Evolutionary conservation across 176 grass and related monocot species (phyloP), one percentile per base, ranked within the genome.

Genomic region (Oryza longistaminata): DNA sequence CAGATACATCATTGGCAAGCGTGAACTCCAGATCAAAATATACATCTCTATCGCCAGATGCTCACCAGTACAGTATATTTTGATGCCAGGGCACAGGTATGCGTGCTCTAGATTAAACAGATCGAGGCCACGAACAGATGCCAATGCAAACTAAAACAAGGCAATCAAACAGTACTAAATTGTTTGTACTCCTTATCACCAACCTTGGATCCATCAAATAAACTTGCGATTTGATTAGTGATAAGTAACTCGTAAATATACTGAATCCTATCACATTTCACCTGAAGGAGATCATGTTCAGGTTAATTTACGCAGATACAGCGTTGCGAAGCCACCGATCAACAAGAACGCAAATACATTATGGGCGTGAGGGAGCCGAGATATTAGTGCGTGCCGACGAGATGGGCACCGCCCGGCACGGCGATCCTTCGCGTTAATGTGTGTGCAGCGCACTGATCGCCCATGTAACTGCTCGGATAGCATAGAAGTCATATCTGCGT

Each of bases 241-340:
- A 73, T 72, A 72, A 4, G 4, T 35, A 31, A 31, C 21, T 24
- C 43, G 21, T 21, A 12, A 45, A 3, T 72, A 25, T 72, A 72
- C 2, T 2, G 55, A 55, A 55, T 55, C 46, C 3, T 55, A 8
- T 55, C 52, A 19, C n/a, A 71, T 44, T n/a, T 11, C 2, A 44
- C 11, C 39, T 44, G 21, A 71, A 52, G 19, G 43, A 53, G 13
- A 15, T 49, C 46, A 37, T 37, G 35, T 37, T 37, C 5, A 37
- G 35, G 5, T 5, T 37, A 37, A 37, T 37, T 53, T 53, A 53
- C 50, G 0, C 6, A 37, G 35, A 17, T 34, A 4, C 16, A 50
- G 55, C 83, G 44, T 84, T 24, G 74, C 83, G 2, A 44, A 1
- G 43, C 64, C 74, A 24, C 64, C 19, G 27, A 83, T 66, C 25